A percentile compares a stretch with the other conserved stretches of the same genome.
These are phyloP conservation scores for Parietaria judaica DNA, from an alignment of 306 rosid species.

Conservation along the genomic window DNA sequence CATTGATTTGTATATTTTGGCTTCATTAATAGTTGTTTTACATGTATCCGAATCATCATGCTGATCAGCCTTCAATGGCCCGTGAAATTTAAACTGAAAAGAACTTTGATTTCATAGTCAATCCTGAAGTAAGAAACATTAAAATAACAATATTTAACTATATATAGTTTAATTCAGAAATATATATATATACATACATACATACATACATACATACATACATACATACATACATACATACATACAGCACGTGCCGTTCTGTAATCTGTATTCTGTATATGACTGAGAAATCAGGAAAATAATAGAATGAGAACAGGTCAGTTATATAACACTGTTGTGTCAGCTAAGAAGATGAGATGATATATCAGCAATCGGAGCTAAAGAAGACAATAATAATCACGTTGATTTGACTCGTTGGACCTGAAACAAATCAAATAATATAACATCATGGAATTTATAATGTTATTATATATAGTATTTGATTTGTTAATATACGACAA, in stretches of 20 bases:
- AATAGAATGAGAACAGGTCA: neutral
- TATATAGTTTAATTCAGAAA: neutral
- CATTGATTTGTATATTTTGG: too few relatives aligned
- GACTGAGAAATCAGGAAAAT: conserved; percentile 1
- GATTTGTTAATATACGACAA: neutral
- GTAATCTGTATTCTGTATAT: neutral
- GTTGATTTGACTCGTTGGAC: neutral
- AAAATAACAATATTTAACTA: too few relatives aligned
- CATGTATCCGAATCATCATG: too few relatives aligned
- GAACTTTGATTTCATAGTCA: too few relatives aligned
- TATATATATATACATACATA: neutral
- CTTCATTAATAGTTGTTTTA: too few relatives aligned
- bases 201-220: neutral
- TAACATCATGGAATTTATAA: neutral
- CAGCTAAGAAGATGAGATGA: conserved; percentile 1
- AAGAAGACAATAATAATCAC: neutral
- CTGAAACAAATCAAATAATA: neutral
- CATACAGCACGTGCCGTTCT: conserved; percentile 1
- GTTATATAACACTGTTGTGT: neutral
- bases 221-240: neutral
- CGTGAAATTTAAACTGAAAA: too few relatives aligned
- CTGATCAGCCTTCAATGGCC: too few relatives aligned
- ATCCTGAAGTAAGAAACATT: too few relatives aligned
- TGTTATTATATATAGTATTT: neutral
- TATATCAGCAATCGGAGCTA: neutral